Conservation (phyloP, 2,329 filamentous ascomycete species). For the Colletotrichum sp. region DNA sequence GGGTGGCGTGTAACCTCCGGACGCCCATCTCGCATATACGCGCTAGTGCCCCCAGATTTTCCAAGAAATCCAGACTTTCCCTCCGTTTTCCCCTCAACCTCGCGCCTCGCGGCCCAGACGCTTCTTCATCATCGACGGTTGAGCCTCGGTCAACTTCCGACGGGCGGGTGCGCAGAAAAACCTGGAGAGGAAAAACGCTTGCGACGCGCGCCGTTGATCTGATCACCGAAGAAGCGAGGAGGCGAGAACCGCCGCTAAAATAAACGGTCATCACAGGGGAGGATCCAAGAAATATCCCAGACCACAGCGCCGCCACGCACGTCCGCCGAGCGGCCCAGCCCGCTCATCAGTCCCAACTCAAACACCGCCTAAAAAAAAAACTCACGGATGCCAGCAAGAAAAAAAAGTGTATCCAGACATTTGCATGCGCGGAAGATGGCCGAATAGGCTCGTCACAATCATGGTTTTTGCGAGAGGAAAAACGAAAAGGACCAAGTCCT, state of each 20-base stretch:
- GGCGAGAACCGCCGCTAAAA: background rate
- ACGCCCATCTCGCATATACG: constrained; percentile 14
- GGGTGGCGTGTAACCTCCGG: constrained; percentile 7
- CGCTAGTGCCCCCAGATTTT: constrained; percentile 8
- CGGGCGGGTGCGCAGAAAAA: background rate
- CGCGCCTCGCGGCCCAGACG: background rate
- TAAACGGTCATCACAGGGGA: background rate
- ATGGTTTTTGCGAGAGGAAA: background rate
- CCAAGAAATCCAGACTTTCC: background rate
- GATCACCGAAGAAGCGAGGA: background rate
- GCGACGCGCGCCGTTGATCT: background rate
- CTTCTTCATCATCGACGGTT: background rate
- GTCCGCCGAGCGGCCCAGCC: background rate
- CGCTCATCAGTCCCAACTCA: background rate
- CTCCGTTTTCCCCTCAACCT: background rate
- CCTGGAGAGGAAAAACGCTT: background rate
- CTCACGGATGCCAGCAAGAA: background rate
- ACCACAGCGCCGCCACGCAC: background rate
- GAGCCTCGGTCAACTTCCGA: background rate
- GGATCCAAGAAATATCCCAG: background rate
- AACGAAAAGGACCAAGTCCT: background rate
- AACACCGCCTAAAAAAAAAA: background rate
- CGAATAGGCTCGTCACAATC: background rate
- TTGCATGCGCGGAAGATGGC: background rate
- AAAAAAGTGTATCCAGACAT: background rate